These are phyloP conservation scores for Pisolithus albus DNA, from an alignment of 768 basidiomycete genomes.

Conservation along the genomic window DNA sequence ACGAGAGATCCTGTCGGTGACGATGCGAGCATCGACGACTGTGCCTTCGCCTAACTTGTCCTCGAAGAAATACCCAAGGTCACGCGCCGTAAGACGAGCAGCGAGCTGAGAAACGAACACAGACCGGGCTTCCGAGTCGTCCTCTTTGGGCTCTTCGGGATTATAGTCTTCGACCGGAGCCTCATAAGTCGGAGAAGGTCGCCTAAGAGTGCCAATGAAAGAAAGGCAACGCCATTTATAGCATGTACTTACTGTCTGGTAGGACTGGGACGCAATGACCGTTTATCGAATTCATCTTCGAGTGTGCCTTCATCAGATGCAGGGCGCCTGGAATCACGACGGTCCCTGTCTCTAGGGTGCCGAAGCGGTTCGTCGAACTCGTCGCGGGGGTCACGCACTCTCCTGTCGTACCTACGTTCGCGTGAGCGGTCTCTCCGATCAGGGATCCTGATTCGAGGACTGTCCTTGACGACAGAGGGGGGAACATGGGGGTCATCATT, in stretches of 20 bases:
- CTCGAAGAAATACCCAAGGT: conserved; percentile 98
- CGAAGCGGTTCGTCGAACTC: conserved; percentile 54
- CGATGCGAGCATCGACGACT: conserved; percentile 94
- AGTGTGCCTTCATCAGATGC: conserved; percentile 36
- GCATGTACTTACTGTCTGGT: conserved; percentile 38
- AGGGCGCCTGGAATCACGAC: conserved; percentile 33
- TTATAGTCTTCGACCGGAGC: conserved; percentile 62
- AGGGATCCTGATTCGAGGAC: conserved; percentile 39
- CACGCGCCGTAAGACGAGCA: conserved; percentile 91
- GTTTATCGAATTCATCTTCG: conserved; percentile 26
- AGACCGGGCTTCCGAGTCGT: conserved; percentile 96
- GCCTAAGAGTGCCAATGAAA: conserved; percentile 33
- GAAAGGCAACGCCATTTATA: background rate
- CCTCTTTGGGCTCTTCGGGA: conserved; percentile 85
- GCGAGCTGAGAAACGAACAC: conserved; percentile 99
- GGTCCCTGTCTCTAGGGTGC: conserved; percentile 37
- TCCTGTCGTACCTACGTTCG: conserved; percentile 50
- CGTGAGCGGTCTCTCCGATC: conserved; percentile 43
- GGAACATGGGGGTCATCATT: conserved; percentile 38
- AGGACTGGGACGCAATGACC: conserved; percentile 30
- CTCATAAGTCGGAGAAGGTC: conserved; percentile 68
- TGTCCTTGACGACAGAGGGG: conserved; percentile 40
- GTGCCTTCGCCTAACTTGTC: conserved; percentile 90
- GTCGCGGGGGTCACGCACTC: conserved; percentile 42
- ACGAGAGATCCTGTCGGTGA: conserved; percentile 89